Evolutionary conservation across 2,329 filamentous ascomycete species (phyloP), one percentile per base, ranked within the genome.

Genomic region (Diplodia mutila): DNA sequence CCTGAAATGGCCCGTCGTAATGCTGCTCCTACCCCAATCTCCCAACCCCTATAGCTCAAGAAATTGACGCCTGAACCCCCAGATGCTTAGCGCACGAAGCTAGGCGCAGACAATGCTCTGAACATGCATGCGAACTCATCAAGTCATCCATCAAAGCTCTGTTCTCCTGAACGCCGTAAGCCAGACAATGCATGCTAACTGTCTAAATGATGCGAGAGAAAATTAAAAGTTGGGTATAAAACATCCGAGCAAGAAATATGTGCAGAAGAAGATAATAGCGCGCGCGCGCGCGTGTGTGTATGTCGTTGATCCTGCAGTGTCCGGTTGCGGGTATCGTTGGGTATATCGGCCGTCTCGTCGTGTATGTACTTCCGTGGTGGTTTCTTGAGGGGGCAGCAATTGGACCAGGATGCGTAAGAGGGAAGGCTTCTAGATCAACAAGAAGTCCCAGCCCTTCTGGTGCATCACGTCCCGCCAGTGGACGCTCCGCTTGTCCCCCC

Each of bases 401-500:
- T 73, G 77, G 76, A 77, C 74, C 73, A 73, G 73, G 77, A 79
- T 78, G 77, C 74, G 69, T 25, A 25, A 18, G 29, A 14, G 32
- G 51, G 29, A 18, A 32, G 67, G 52, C 66, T 67, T 71, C 75
- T 78, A 97, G 81, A 97, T 94, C 79, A 97, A 87, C 79, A 97
- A 85, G 82, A 93, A 95, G 78, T 97, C 92, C 94, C 93, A 97
- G 73, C 89, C 89, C 83, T 94, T 95, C 82, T 90, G 88, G 81
- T 88, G 88, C 93, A 97, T 97, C 77, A 94, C 88, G 81, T 97
- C 92, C 82, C 94, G 87, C 94, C 94, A 98, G 89, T 94, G 93
- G 80, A 97, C 87, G 82, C 90, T 90, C 76, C 88, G 89, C 73
- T 75, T 79, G 71, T 79, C 79, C 72, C 81, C 80, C 81, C 81